Conservation (phyloP, 306 rosid species). For the Cucumis hystrix region DNA sequence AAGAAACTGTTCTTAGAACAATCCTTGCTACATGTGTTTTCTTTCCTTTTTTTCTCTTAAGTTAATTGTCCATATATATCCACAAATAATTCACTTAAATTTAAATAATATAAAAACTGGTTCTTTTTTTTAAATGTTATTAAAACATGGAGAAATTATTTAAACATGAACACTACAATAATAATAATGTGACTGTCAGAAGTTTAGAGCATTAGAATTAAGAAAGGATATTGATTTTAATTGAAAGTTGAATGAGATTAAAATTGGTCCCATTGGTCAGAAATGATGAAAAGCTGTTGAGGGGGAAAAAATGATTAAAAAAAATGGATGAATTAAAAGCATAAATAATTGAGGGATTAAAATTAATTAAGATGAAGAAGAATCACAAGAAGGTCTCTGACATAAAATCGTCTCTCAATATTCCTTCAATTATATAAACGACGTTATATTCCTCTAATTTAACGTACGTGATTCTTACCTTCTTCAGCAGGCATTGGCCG, state of each 20-base stretch:
- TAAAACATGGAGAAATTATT: not conserved
- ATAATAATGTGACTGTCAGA: not conserved
- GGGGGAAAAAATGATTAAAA: not conserved
- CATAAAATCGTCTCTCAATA: constrained; percentile 3
- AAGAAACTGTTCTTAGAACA: not conserved
- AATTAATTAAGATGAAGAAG: constrained; percentile 3
- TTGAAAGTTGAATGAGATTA: not conserved
- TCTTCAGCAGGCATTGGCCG: not conserved
- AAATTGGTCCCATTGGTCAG: not conserved
- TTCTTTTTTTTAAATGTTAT: not conserved
- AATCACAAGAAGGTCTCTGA: constrained; percentile 2
- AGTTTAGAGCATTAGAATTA: not conserved
- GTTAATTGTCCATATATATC: not conserved
- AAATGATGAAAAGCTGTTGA: not conserved
- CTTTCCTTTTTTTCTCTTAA: not conserved
- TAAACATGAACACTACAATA: not conserved
- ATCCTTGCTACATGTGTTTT: not conserved
- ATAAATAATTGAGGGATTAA: constrained; percentile 4
- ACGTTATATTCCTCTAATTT: not conserved
- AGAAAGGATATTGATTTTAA: not conserved
- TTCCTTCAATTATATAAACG: not conserved
- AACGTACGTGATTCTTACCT: constrained; percentile 6
- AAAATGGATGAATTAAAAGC: not conserved
- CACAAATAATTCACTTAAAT: not conserved
- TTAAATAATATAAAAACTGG: not conserved